Evolutionary conservation across 768 basidiomycete genomes (phyloP), one percentile per base, ranked within the genome.

Genomic region (Mrakia hoshinonis): DNA sequence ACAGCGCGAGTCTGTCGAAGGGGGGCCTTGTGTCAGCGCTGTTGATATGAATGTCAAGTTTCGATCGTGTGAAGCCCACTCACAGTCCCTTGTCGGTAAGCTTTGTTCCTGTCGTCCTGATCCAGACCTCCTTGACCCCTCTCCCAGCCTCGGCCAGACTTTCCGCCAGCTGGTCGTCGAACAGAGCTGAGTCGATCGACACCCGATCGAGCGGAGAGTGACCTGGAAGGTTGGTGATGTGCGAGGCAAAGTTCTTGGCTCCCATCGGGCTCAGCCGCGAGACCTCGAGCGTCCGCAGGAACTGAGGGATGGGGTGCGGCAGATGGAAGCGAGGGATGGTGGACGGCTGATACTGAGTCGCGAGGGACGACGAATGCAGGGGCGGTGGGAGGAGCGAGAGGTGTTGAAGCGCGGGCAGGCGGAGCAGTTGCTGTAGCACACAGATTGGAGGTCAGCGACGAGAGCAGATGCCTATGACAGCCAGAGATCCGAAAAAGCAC

Each of bases 331-430:
- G 63, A 5, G 70, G 70, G 26, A 71, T 34, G 22, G 38, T 12
- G 46, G 52, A 46, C 20, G 70, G 63, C 11, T 24, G 39, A 39
- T 71, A 54, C 47, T 71, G 70, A 26, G 70, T 71, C 6, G 48
- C 13, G 29, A 49, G 64, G 13, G 64, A 66, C 20, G 63, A 54
- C 15, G 70, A 49, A 22, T 65, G 63, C 29, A 71, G 64, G 11
- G 70, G 70, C 43, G 70, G 65, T 1, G 70, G 54, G 24, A 71
- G 48, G 36, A 71, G 64, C 13, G 64, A 54, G 29, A 71, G 63
- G 24, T 71, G 64, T n/a, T 29, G 7, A 29, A 71, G 65, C 24
- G 6, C n/a, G 22, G 70, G 62, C 10, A 71, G 38, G n/a, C 29
- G 26, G 34, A 71, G 48, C 34, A 71, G 64, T 31, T 47, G 43